Evolutionary conservation across 2,329 filamentous ascomycete genomes (phyloP), one percentile per base, ranked within the genome.

Genomic region (Talaromyces atroroseus): DNA sequence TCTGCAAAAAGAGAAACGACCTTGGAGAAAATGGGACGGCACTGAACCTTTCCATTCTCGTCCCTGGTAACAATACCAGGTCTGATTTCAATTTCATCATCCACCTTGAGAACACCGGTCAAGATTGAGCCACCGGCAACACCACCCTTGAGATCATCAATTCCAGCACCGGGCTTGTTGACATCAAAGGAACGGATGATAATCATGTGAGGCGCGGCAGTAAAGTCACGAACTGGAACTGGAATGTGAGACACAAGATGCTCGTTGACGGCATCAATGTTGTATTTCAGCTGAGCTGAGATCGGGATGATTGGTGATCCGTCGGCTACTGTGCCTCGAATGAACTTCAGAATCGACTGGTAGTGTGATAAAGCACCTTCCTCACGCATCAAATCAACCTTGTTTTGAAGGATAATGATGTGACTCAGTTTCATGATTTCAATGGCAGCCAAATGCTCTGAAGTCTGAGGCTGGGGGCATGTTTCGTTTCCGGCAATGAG

Each of bases 381-480:
- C 81, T 96, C 90, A 67, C 91, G 85, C 91, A 99, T 97, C 66
- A 99, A 78, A 73, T 99, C 94, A 68, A 99, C 94, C 84, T 99
- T 99, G 81, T 99, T 99, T 78, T 99, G 94, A 58, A 99, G 84
- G 70, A 99, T 97, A 74, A 99, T 96, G 76, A 99, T 96, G 79
- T 99, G 95, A 76, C 95, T 91, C 62, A 99, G 85, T 82, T 99
- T 99, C 94, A 99, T 99, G 73, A 99, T 99, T 77, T 99, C 94
- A 71, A 99, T 97, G 63, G 94, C 94, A 64, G 94, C 94, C 80
- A 99, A 82, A 82, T 99, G 94, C 79, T 99, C 94, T 23, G 92
- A 96, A 18, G 94, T 99, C 78, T 99, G 94, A 51, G 94, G 94
- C 76, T 99, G 94, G 34, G 94, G 94, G 80, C 94, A 97, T 52